Conservation (phyloP, 805 yeast species). For the Myxozyma sirexii region DNA sequence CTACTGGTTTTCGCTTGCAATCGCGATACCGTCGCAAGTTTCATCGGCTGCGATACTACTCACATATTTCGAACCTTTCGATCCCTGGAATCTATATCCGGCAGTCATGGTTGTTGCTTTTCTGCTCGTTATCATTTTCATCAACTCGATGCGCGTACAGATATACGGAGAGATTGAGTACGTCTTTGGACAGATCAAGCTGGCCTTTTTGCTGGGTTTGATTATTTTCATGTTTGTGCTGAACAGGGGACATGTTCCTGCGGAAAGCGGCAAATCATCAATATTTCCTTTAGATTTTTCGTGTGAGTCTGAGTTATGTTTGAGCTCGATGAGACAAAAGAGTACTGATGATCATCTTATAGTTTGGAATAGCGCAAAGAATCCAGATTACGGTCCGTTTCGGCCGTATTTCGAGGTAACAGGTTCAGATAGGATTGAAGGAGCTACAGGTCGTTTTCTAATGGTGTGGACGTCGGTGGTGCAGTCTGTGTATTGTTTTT, state of each 20-base stretch:
- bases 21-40: conserved; percentile 77
- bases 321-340: too few species aligned
- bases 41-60: conserved; percentile 80
- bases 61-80: conserved; percentile 61
- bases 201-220: conserved; percentile 60
- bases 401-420: conserved; percentile 23
- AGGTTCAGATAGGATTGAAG: conserved; percentile 8
- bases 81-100: conserved; percentile 54
- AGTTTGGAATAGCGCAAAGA: conserved; percentile 19
- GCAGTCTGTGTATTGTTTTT: conserved; percentile 74
- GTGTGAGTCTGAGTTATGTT: conserved; percentile 13
- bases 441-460: conserved; percentile 49
- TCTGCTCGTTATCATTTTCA: conserved; percentile 46
- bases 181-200: conserved; percentile 59
- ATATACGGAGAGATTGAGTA: conserved; percentile 73
- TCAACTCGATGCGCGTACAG: conserved; percentile 59
- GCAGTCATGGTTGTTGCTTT: conserved; percentile 73
- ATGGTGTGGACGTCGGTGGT: conserved; percentile 72
- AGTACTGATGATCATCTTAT: not conserved
- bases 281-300: conserved; percentile 25
- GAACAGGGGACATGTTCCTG: conserved; percentile 46
- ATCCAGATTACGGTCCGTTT: conserved; percentile 28
- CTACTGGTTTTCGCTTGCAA: conserved; percentile 71
- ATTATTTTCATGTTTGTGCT: conserved; percentile 60
- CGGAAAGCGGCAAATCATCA: conserved; percentile 17